Conservation (phyloP, 169 alveolate genomes). For the Cryptosporidium ryanae region DNA sequence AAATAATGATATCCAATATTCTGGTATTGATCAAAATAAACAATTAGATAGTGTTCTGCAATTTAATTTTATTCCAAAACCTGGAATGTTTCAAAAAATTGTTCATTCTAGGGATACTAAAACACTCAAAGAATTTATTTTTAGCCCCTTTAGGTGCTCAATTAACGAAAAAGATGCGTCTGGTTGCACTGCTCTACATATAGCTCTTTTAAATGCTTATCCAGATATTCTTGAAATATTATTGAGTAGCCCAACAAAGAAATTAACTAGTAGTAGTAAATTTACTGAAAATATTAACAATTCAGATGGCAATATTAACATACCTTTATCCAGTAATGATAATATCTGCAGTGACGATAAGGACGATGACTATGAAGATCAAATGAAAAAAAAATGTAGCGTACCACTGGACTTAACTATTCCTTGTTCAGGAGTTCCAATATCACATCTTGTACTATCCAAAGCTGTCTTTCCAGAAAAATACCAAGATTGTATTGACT, state of each 20-base stretch:
- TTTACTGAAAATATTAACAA: background rate
- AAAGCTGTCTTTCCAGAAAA: conserved; percentile 57
- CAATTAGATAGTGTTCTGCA: background rate
- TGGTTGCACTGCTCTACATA: conserved; percentile 69
- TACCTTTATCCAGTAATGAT: background rate
- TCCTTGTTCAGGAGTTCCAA: conserved; percentile 50
- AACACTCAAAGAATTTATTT: conserved; percentile 47
- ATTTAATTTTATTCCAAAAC: conserved; percentile 30
- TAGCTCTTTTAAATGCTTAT: conserved; percentile 63
- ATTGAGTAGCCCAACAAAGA: conserved; percentile 45
- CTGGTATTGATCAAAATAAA: background rate
- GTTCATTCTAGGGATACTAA: conserved; percentile 63
- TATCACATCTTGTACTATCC: conserved; percentile 52
- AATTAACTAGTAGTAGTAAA: conserved; percentile 4
- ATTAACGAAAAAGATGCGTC: conserved; percentile 64
- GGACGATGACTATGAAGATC: background rate
- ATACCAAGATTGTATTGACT: conserved; percentile 49
- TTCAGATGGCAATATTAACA: background rate
- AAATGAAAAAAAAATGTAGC: background rate
- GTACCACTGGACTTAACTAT: conserved; percentile 47
- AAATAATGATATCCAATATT: too few relatives aligned
- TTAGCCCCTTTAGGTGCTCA: conserved; percentile 46
- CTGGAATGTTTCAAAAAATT: conserved; percentile 62
- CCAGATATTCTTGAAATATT: conserved; percentile 65
- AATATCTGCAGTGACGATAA: background rate